A percentile compares a stretch with the other conserved stretches of the same genome.
phyloP scores from a whole-genome alignment of 129 eudicot genomes.

The Artemisia tridentata region DNA sequence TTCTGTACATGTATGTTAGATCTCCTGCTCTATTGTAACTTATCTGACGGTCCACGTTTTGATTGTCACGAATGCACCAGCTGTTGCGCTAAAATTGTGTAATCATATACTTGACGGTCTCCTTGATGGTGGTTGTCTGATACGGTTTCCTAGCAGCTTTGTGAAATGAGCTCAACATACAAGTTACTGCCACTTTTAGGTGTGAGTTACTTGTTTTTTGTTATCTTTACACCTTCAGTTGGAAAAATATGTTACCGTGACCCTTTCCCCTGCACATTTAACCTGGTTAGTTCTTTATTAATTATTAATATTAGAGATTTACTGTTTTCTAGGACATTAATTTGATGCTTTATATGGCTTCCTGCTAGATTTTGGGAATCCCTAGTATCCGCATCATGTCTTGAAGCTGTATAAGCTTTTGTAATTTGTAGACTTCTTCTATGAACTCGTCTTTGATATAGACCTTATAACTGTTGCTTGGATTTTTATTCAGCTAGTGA shows the following conservation, averaged over 20 bases:
- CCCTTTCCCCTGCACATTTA: background rate
- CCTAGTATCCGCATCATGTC: constrained; percentile 1
- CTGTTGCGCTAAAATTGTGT: constrained; percentile 22
- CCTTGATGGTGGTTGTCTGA: constrained; percentile 18
- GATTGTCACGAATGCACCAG: constrained; percentile 33
- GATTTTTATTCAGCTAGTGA: background rate
- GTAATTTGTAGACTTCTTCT: constrained; percentile 1
- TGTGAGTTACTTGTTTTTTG: constrained; percentile 3
- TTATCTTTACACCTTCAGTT: constrained; percentile 11
- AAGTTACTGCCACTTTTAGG: background rate
- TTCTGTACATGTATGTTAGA: constrained; percentile 60
- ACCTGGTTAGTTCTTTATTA: background rate
- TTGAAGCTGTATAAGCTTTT: background rate
- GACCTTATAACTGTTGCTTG: background rate
- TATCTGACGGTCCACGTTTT: constrained; percentile 12
- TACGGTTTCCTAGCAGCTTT: background rate
- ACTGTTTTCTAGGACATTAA: background rate
- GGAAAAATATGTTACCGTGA: background rate
- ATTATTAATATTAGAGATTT: too few species aligned
- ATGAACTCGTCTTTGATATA: background rate
- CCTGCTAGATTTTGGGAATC: background rate
- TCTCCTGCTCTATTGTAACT: constrained; percentile 34
- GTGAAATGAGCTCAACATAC: constrained; percentile 9
- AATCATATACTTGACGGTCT: constrained; percentile 14
- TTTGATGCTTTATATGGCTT: constrained; percentile 9